Evolutionary conservation across 2,329 filamentous ascomycete genomes (phyloP), one percentile per base, ranked within the genome.

Genomic region (Amphichorda felina): DNA sequence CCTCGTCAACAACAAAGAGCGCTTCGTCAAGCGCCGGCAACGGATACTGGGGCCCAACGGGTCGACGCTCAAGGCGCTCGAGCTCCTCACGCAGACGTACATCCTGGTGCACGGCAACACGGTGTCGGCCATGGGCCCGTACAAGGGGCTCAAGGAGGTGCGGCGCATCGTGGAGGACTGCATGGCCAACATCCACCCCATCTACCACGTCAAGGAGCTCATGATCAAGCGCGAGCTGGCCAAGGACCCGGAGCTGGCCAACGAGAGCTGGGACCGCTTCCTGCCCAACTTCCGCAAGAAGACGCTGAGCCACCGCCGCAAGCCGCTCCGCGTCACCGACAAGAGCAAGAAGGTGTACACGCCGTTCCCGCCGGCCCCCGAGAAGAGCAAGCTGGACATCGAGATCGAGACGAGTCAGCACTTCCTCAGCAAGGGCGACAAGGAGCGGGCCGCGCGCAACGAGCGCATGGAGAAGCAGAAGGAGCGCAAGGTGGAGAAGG

Each of bases 401-500:
- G 89, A 98, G 71, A 94, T 98, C 65, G 91, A 98, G 68, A 88
- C 77, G 49, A 89, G 91, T 62, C 89, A 96, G 64, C 98, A 94
- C 64, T 96, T 96, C 60, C 61, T 98, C 53, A 79, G 80, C 53
- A 94, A 94, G 68, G 78, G 88, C 52, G 88, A 86, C 40, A 94
- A 94, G 70, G 85, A 94, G 51, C 72, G 88, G 41, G 82, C 79
- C 37, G 77, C 70, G 32, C 79, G 82, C 59, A 81, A 89, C 53
- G 82, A 85, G 51, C 70, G 86, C 45, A 72, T 85, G 51, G 86
- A 93, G 56, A 79, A 82, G 59, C 88, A 94, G 64, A 82, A 77
- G 60, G 70, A 77, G 59, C 89, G 88, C 67, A 89, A 87, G 68
- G 81, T 82, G 44, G 85, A 93, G 57, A 93, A 85, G 71, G 73